phyloP scores from a whole-genome alignment of 768 basidiomycete genomes.

The Calvatia gigantea region DNA sequence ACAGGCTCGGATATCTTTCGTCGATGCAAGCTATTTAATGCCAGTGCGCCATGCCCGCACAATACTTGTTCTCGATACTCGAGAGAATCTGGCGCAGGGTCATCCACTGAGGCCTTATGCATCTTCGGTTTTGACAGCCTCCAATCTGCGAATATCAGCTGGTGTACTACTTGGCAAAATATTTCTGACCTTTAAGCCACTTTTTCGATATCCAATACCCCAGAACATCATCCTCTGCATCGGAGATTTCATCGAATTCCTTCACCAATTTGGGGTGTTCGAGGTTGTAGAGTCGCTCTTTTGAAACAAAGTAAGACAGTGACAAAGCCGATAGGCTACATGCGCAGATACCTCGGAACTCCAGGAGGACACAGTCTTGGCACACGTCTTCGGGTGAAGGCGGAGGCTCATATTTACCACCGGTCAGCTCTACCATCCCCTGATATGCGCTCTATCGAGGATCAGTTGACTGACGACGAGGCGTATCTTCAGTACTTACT shows the following conservation, averaged over 20 bases:
- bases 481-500: slow-evolving; percentile 31
- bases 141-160: slow-evolving; percentile 56
- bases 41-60: slow-evolving; percentile 69
- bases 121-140: slow-evolving; percentile 67
- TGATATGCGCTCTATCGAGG: slow-evolving; percentile 38
- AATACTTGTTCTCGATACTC: slow-evolving; percentile 57
- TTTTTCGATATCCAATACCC: slow-evolving; percentile 75
- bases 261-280: slow-evolving; percentile 63
- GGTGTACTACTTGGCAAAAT: background rate
- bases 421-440: slow-evolving; percentile 39
- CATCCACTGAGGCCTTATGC: slow-evolving; percentile 54
- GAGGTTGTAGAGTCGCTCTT: slow-evolving; percentile 68
- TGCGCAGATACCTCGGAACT: slow-evolving; percentile 50
- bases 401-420: slow-evolving; percentile 45
- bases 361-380: slow-evolving; percentile 47
- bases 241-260: slow-evolving; percentile 52
- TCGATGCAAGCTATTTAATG: slow-evolving; percentile 52
- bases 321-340: background rate
- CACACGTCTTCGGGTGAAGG: slow-evolving; percentile 56
- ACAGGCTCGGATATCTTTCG: slow-evolving; percentile 59
- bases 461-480: background rate
- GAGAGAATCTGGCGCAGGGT: slow-evolving; percentile 63
- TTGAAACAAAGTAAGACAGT: slow-evolving; percentile 4
- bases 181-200: slow-evolving; percentile 68
- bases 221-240: slow-evolving; percentile 35